Base-by-base conservation (phyloP, 202 grass and related monocot genomes). In the Panicum virgatum region DNA sequence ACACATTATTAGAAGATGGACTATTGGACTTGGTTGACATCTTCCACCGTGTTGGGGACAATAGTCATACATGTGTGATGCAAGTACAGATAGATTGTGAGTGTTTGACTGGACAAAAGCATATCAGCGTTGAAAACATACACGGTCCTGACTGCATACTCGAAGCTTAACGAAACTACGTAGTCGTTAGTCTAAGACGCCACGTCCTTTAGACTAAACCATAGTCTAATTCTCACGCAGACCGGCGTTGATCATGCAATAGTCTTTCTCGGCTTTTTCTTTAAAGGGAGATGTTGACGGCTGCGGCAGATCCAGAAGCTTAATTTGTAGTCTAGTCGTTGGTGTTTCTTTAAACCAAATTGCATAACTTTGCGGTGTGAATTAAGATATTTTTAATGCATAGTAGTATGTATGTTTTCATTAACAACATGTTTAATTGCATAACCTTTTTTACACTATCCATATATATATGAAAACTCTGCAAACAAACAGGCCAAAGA, bases 81-180 rank as follows among this genome's bases (percentile, higher is more conserved):
- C 52, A 74, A 45, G 36, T 44, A 39, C 18, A 54, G 42, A 61
- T 61, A 67, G 32, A 75, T 65, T 60, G 63, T 63, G 54, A 57
- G 50, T 54, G 76, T 83, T 83, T 90, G 83, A 83, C 81, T 62
- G 53, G 61, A 73, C 73, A 58, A 60, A 73, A 36, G 2, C 12
- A 14, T 12, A 40, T 43, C 75, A 44, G 25, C 43, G 66, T 54
- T 73, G 66, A 73, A 72, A 85, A n/a, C 25, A 30, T 19, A 39
- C 19, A 29, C 29, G 10, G 32, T 26, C 42, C 6, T 78, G 76
- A 52, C 43, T 72, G 19, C n/a, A n/a, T n/a, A n/a, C 37, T 79
- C 56, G 16, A 75, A 81, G 39, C 27, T 32, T 69, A 84, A 76
- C 43, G 30, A 57, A n/a, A n/a, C 10, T 81, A 56, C 25, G 62